A percentile compares a stretch with the other conserved stretches of the same genome.
Evolutionary conservation across 2,329 filamentous ascomycete species (phyloP).

Genomic region (Aspergillus calidoustus): DNA sequence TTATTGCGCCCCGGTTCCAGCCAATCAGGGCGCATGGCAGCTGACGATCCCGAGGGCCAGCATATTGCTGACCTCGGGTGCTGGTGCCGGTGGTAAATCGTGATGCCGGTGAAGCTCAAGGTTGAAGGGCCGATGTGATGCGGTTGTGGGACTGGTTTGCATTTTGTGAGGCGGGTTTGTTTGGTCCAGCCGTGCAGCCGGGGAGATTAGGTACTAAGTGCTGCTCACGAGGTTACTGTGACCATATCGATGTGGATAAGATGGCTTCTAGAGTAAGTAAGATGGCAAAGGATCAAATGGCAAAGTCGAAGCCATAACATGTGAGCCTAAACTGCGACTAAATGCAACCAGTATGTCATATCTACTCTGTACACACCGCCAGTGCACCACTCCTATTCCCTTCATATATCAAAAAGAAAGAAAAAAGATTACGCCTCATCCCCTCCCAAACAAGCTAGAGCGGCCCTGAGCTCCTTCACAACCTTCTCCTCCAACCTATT

Average conservation of each 20-base stretch:
- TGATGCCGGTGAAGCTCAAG: neutral
- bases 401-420: conserved; percentile 3
- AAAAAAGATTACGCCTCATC: conserved; percentile 36
- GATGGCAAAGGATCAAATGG: neutral
- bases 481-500: conserved; percentile 78
- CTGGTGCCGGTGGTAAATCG: neutral
- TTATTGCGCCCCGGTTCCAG: neutral
- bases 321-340: conserved; percentile 3
- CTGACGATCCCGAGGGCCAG: conserved; percentile 12
- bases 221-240: neutral
- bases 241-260: neutral
- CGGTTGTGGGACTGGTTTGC: neutral
- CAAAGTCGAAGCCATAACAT: neutral
- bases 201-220: neutral
- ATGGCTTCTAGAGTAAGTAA: neutral
- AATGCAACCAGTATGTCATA: conserved; percentile 2
- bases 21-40: conserved; percentile 5
- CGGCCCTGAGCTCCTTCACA: conserved; percentile 67
- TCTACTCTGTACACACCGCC: conserved; percentile 1
- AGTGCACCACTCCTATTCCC: neutral
- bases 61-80: conserved; percentile 1
- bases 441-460: conserved; percentile 47
- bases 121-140: neutral
- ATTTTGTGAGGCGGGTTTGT: neutral
- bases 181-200: neutral